Evolutionary conservation across 805 yeast species (phyloP).

Genomic region (Danielozyma ontarioensis): DNA sequence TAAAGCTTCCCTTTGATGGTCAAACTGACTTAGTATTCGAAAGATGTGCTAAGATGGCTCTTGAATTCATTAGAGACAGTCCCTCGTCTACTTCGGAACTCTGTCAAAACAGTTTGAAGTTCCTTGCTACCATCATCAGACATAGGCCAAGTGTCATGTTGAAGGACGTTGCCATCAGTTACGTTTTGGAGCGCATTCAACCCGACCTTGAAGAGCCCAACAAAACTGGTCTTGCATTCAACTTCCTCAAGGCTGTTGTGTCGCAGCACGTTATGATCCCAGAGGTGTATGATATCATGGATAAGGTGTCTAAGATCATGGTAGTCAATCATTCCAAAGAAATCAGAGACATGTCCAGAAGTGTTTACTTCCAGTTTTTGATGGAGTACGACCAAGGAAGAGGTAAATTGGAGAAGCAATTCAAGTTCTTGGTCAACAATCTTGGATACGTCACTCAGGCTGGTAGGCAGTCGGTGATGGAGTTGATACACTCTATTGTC

Average conservation of each 20-base stretch:
- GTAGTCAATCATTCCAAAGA: constrained; percentile 81
- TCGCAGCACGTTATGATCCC: constrained; percentile 71
- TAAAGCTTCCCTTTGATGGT: constrained; percentile 59
- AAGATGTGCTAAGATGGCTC: constrained; percentile 53
- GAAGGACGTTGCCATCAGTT: constrained; percentile 68
- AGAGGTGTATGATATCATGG: constrained; percentile 87
- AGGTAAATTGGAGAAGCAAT: constrained; percentile 76
- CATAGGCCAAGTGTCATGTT: constrained; percentile 60
- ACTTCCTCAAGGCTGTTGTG: constrained; percentile 74
- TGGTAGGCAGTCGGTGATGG: constrained; percentile 90
- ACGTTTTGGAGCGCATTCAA: constrained; percentile 62
- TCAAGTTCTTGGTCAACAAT: constrained; percentile 74
- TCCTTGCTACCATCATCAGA: constrained; percentile 66
- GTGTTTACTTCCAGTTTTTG: constrained; percentile 76
- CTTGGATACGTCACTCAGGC: constrained; percentile 76
- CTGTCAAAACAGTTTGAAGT: constrained; percentile 74
- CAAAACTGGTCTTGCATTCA: constrained; percentile 83
- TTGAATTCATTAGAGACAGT: constrained; percentile 63
- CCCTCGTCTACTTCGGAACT: constrained; percentile 75
- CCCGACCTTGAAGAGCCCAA: constrained; percentile 91
- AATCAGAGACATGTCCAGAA: constrained; percentile 79
- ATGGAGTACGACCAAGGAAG: constrained; percentile 94
- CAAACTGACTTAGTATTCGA: constrained; percentile 49
- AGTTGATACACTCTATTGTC: constrained; percentile 67
- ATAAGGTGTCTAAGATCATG: constrained; percentile 75